A percentile compares a stretch with the other conserved stretches of the same genome.
Conservation (phyloP, 108 stramenopile genomes). For the Craspedostauros australis region DNA sequence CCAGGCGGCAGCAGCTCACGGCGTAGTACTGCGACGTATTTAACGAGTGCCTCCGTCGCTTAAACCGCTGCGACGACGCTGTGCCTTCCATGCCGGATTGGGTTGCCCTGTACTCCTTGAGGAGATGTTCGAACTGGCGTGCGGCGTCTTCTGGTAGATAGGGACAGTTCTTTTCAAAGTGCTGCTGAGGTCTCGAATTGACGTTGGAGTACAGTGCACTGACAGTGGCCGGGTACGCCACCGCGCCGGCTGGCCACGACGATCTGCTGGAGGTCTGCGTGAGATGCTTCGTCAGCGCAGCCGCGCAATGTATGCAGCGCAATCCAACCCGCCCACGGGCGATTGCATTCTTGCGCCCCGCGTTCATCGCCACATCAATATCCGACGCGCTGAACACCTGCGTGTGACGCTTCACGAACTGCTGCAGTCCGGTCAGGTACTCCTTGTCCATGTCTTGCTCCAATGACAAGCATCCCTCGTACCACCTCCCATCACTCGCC, state of each 20-base stretch:
- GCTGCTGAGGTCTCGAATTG: constrained; percentile 42
- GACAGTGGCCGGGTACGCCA: constrained; percentile 40
- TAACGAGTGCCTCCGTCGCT: constrained; percentile 13
- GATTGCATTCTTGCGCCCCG: constrained; percentile 24
- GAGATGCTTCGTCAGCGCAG: background rate
- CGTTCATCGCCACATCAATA: constrained; percentile 5
- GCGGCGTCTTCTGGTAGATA: constrained; percentile 17
- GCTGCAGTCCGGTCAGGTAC: constrained; percentile 35
- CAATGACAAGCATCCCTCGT: constrained; percentile 45
- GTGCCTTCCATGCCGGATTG: background rate
- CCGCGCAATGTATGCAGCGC: constrained; percentile 57
- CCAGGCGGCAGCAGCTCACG: constrained; percentile 36
- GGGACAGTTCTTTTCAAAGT: constrained; percentile 46
- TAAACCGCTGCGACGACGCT: background rate
- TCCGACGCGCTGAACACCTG: constrained; percentile 45
- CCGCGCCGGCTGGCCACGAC: constrained; percentile 30
- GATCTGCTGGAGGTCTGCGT: background rate
- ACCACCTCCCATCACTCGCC: constrained; percentile 45
- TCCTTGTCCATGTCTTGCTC: constrained; percentile 24
- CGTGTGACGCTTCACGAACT: constrained; percentile 27
- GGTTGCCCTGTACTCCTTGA: constrained; percentile 12
- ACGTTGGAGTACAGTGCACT: constrained; percentile 25
- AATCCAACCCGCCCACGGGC: constrained; percentile 45
- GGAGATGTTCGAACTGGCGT: constrained; percentile 12
- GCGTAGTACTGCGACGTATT: too few species aligned